Evolutionary conservation across 805 yeast genomes (phyloP).

Genomic region (Yamadazyma kitorensis): DNA sequence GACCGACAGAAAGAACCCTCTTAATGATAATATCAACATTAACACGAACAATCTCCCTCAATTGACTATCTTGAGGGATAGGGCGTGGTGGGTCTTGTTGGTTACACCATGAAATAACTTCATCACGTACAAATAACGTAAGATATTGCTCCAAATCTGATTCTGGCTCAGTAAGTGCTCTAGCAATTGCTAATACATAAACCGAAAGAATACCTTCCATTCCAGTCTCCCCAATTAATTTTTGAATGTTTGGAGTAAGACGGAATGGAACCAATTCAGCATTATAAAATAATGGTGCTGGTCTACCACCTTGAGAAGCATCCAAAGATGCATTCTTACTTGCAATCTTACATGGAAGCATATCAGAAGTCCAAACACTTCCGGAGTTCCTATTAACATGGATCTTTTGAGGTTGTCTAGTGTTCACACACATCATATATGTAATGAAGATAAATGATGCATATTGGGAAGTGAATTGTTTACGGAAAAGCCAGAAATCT

Average conservation of each 20-base stretch:
- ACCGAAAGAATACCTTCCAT: slow-evolving; percentile 89
- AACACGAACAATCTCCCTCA: slow-evolving; percentile 80
- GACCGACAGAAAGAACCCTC: slow-evolving; percentile 70
- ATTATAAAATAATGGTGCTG: slow-evolving; percentile 83
- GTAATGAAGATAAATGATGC: slow-evolving; percentile 92
- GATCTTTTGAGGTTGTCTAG: slow-evolving; percentile 91
- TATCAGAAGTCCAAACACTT: slow-evolving; percentile 88
- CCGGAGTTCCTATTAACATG: slow-evolving; percentile 81
- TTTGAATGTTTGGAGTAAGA: slow-evolving; percentile 92
- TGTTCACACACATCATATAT: slow-evolving; percentile 89
- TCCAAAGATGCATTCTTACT: slow-evolving; percentile 49
- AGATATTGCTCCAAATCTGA: slow-evolving; percentile 87
- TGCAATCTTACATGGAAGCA: slow-evolving; percentile 85
- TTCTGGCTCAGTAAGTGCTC: slow-evolving; percentile 87
- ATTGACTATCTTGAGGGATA: slow-evolving; percentile 76
- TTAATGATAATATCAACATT: slow-evolving; percentile 85
- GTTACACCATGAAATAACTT: slow-evolving; percentile 89
- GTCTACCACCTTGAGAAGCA: slow-evolving; percentile 47
- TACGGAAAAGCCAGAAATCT: slow-evolving; percentile 96
- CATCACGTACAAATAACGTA: slow-evolving; percentile 95
- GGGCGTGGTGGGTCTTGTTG: slow-evolving; percentile 74
- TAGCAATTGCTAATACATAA: slow-evolving; percentile 78
- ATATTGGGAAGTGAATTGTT: slow-evolving; percentile 91
- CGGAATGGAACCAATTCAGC: slow-evolving; percentile 95
- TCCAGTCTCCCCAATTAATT: slow-evolving; percentile 89